Evolutionary conservation across 2,329 filamentous ascomycete genomes (phyloP).

Genomic region (Epichloe glyceriae): DNA sequence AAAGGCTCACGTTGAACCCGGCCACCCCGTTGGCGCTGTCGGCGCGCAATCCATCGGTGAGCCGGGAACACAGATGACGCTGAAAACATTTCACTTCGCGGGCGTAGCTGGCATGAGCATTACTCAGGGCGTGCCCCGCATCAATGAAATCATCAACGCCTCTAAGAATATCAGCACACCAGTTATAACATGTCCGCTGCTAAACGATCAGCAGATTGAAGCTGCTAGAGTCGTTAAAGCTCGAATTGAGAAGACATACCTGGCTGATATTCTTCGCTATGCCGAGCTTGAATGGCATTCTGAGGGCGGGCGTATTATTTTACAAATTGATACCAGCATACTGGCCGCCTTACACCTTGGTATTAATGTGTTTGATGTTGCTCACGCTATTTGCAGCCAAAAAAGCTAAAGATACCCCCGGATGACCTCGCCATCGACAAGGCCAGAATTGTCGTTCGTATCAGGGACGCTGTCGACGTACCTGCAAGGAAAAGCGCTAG

Average conservation of each 20-base stretch:
- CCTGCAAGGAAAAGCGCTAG: conserved; percentile 33
- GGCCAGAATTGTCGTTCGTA: conserved; percentile 58
- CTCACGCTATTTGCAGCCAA: conserved; percentile 61
- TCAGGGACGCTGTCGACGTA: conserved; percentile 43
- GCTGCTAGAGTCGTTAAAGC: conserved; percentile 86
- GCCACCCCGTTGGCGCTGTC: conserved; percentile 89
- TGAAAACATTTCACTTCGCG: conserved; percentile 99
- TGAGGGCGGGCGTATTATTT: conserved; percentile 60
- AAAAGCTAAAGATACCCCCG: conserved; percentile 65
- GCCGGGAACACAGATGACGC: conserved; percentile 95
- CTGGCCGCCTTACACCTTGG: conserved; percentile 74
- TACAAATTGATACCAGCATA: conserved; percentile 69
- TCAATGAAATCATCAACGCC: conserved; percentile 99
- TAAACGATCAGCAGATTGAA: conserved; percentile 60
- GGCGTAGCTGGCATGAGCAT: conserved; percentile 99
- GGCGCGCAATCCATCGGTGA: conserved; percentile 97
- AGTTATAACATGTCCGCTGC: conserved; percentile 75
- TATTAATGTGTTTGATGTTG: conserved; percentile 60
- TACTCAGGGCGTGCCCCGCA: conserved; percentile 96
- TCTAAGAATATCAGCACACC: conserved; percentile 89
- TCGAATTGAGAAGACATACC: conserved; percentile 86
- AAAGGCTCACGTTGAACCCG: conserved; percentile 81
- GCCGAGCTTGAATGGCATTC: conserved; percentile 84
- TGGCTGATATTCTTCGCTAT: conserved; percentile 67
- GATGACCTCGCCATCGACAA: conserved; percentile 49